Conservation (phyloP, 192 early-diverging fungal genomes). For the Entomortierella beljakovae region DNA sequence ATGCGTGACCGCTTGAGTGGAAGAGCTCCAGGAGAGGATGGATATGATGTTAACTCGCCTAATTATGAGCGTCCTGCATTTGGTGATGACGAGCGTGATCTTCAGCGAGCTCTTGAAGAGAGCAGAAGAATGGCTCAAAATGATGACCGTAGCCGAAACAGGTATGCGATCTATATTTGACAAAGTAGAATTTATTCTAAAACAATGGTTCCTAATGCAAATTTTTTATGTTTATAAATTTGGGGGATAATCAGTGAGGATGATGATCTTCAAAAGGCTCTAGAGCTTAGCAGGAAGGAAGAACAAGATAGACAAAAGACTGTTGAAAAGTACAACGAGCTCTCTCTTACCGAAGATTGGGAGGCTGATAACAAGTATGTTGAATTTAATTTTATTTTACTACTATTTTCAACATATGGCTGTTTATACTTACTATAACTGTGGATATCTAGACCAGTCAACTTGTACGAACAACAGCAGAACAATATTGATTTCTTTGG, state of each 20-base stretch:
- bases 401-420: not conserved
- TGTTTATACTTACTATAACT: not conserved
- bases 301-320: conserved; percentile 49
- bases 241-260: conserved; percentile 28
- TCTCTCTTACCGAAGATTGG: conserved; percentile 53
- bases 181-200: not conserved
- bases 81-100: conserved; percentile 83
- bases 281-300: conserved; percentile 59
- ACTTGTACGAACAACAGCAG: conserved; percentile 44
- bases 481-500: conserved; percentile 47
- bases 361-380: conserved; percentile 43
- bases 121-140: conserved; percentile 73
- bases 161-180: conserved; percentile 12
- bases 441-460: conserved; percentile 9
- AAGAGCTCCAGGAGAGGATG: conserved; percentile 42
- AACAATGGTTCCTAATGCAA: not conserved
- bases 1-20: conserved; percentile 73
- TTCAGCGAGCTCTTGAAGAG: conserved; percentile 86
- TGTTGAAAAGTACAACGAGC: conserved; percentile 51
- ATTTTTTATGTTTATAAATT: not conserved
- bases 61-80: conserved; percentile 57
- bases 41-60: conserved; percentile 24
- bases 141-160: conserved; percentile 13
- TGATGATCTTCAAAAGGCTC: conserved; percentile 56
- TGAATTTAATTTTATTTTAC: not conserved